Percentiles rank a stretch among this genome's conserved stretches.
These are phyloP conservation scores for Fusarium cicatricum DNA, from an alignment of 2,329 filamentous ascomycete species.

Conservation along the genomic window DNA sequence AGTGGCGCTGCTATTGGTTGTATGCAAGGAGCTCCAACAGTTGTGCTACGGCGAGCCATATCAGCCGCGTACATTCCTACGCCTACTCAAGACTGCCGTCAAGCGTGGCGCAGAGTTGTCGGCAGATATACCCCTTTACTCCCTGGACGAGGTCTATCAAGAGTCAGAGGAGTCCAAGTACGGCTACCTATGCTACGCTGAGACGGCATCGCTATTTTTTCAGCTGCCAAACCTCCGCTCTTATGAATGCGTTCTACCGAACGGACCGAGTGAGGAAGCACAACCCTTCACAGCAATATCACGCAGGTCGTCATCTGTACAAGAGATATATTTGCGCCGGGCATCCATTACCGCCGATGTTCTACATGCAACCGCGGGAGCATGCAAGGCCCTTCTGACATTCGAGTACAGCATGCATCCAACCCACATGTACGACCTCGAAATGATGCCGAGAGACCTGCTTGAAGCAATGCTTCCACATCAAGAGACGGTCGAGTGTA, in stretches of 20 bases:
- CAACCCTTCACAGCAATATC: not conserved
- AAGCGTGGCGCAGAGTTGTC: not conserved
- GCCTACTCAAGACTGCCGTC: not conserved
- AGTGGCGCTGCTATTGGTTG: not conserved
- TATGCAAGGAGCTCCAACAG: not conserved
- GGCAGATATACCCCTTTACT: not conserved
- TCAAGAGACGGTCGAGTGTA: constrained; percentile 9
- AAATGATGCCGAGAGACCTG: constrained; percentile 10
- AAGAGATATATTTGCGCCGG: constrained; percentile 3
- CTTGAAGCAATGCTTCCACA: constrained; percentile 9
- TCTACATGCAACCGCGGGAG: not conserved
- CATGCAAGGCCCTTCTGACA: constrained; percentile 4
- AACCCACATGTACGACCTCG: not conserved
- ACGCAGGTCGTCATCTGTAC: not conserved
- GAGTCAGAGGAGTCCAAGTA: not conserved
- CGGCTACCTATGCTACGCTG: not conserved
- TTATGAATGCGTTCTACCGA: constrained; percentile 3
- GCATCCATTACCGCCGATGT: not conserved
- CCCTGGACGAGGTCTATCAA: constrained; percentile 1
- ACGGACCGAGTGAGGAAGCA: not conserved
- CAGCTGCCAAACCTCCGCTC: constrained; percentile 1
- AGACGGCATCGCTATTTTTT: not conserved
- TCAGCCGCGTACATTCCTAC: not conserved
- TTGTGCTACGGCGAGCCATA: constrained; percentile 1
- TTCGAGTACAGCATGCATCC: not conserved